Evolutionary conservation across 2,329 filamentous ascomycete species (phyloP), one percentile per base, ranked within the genome.

Genomic region (Teratosphaeria gauchensis): DNA sequence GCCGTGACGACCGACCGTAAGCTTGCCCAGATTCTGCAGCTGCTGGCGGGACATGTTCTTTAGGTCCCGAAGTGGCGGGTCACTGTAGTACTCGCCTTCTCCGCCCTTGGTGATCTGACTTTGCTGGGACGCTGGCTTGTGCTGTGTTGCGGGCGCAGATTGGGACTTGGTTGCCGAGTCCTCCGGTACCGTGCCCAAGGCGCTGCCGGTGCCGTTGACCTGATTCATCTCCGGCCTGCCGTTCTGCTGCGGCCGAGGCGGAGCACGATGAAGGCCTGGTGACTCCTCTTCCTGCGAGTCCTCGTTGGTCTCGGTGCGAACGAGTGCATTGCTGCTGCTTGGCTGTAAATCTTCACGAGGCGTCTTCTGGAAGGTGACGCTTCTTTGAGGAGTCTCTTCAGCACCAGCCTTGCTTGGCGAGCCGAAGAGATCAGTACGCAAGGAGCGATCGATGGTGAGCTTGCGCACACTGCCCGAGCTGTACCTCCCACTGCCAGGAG

Each of bases 341-440:
- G 65, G 56, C 46, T 61, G 59, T 12, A 71, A 63, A 79, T 78
- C 28, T 79, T 60, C 33, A 65, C 56, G 52, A 16, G 65, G 67
- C 33, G 81, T 82, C 3, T 86, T 85, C 69, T 96, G 91, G 67
- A 97, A 99, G 76, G 91, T 96, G 56, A 99, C 94, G 56, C 88
- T 86, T 78, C 96, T 96, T 63, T 87, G 86, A n/a, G 63, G 38
- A 21, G 74, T 72, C 54, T 69, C 65, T 55, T 59, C 55, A 7
- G 35, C 31, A 24, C 59, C 56, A 52, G 57, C 38, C 42, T 67
- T 62, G 38, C 61, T 57, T n/a, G 61, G 57, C 52, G 53, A 59
- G 19, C 68, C 71, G 66, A 86, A 86, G 1, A 86, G 73, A 62
- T 85, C 87, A 59, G 82, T 91, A 57, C 89, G 84, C 71, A 99